phyloP scores from a whole-genome alignment of 805 yeast genomes.

The Blastobotrys chiropterorum region DNA sequence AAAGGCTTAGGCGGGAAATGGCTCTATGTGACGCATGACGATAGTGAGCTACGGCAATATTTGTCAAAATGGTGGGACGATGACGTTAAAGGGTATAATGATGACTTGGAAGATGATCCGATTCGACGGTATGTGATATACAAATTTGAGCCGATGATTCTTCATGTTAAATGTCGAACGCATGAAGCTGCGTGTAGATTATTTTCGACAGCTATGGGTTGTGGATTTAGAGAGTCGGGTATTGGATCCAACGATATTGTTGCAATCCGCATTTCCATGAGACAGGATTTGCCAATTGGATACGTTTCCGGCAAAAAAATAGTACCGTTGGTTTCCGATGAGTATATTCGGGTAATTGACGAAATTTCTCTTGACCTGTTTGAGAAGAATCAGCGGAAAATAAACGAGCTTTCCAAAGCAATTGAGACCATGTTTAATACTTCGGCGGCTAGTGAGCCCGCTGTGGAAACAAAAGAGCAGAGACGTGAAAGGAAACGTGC shows the following conservation, averaged over 20 bases:
- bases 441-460: background rate
- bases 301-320: constrained; percentile 37
- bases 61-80: constrained; percentile 21
- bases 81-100: background rate
- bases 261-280: constrained; percentile 68
- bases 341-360: constrained; percentile 49
- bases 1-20: constrained; percentile 83
- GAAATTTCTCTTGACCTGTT: constrained; percentile 57
- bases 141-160: constrained; percentile 80
- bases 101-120: background rate
- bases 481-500: constrained; percentile 18
- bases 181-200: constrained; percentile 50
- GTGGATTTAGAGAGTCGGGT: constrained; percentile 86
- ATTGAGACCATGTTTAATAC: constrained; percentile 1
- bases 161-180: constrained; percentile 75
- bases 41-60: constrained; percentile 33
- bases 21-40: constrained; percentile 73
- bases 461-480: constrained; percentile 20
- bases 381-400: constrained; percentile 54
- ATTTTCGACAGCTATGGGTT: constrained; percentile 66
- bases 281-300: constrained; percentile 74
- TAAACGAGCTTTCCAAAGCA: constrained; percentile 36
- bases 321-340: constrained; percentile 43
- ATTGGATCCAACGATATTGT: constrained; percentile 74
- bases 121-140: constrained; percentile 49